These are phyloP conservation scores for Rhizoclosmatium sp. DNA, from an alignment of 192 early-diverging fungal genomes.

Conservation along the genomic window DNA sequence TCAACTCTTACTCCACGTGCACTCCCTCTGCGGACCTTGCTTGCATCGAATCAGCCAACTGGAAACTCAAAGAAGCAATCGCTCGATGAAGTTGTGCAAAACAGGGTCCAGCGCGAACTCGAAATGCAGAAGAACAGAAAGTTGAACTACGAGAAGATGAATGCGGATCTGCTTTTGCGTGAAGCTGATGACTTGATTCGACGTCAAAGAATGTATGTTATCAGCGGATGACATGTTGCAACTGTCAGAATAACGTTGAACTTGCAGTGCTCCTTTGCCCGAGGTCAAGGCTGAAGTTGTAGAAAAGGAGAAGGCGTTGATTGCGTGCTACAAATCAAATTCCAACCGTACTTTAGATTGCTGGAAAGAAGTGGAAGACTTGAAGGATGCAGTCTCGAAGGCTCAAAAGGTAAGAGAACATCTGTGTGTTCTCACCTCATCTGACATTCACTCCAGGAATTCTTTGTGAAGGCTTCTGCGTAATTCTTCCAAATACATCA, in stretches of 20 bases:
- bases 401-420: conserved; percentile 46
- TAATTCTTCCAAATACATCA: conserved; percentile 5
- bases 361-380: conserved; percentile 70
- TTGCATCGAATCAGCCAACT: not conserved
- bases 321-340: conserved; percentile 58
- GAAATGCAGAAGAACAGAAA: conserved; percentile 43
- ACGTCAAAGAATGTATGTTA: conserved; percentile 47
- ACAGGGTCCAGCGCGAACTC: conserved; percentile 48
- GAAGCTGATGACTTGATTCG: conserved; percentile 55
- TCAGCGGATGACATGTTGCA: not conserved
- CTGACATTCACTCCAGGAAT: not conserved
- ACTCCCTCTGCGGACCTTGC: not conserved
- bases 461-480: conserved; percentile 15
- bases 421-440: not conserved
- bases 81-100: conserved; percentile 45
- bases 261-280: conserved; percentile 40
- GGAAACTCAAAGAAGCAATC: conserved; percentile 4
- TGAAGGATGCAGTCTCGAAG: conserved; percentile 54
- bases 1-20: not conserved
- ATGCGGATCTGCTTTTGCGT: conserved; percentile 50
- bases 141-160: conserved; percentile 49
- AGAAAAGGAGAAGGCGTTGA: conserved; percentile 41
- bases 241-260: no score
- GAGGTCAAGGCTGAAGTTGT: conserved; percentile 16
- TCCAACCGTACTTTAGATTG: conserved; percentile 61